A percentile compares a stretch with the other conserved stretches of the same genome.
Evolutionary conservation across 768 basidiomycete species (phyloP).

Genomic region (Scleroderma citrinum): DNA sequence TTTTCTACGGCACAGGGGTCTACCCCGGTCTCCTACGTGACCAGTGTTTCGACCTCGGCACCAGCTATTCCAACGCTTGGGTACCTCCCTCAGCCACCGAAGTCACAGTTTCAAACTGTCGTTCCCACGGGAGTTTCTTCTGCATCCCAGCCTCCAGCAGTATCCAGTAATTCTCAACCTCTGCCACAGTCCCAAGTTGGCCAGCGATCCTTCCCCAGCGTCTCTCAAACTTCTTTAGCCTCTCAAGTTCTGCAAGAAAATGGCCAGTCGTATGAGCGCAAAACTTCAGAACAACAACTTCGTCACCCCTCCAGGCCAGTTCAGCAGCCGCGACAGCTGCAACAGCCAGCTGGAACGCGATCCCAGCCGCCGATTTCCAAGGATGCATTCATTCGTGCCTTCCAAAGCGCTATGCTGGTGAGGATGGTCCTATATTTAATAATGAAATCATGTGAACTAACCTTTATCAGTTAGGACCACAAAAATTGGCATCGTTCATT

Average conservation of each 20-base stretch:
- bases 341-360: neutral
- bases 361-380: constrained; percentile 3
- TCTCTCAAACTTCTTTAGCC: neutral
- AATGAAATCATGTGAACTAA: constrained; percentile 3
- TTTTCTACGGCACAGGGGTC: neutral
- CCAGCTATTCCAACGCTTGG: neutral
- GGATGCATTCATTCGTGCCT: constrained; percentile 15
- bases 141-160: neutral
- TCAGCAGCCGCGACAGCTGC: constrained; percentile 2
- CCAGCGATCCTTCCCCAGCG: neutral
- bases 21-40: neutral
- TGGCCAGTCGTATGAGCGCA: neutral
- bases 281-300: neutral
- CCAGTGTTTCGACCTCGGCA: neutral
- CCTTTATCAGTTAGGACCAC: constrained; percentile 12
- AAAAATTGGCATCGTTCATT: constrained; percentile 7
- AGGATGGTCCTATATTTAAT: constrained; percentile 5
- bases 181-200: neutral
- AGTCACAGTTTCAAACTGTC: neutral
- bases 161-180: neutral
- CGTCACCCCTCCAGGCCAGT: neutral
- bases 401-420: constrained; percentile 18
- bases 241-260: constrained; percentile 1
- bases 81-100: neutral
- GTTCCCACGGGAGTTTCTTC: neutral